phyloP scores from a whole-genome alignment of 768 basidiomycete species.

The Tubosaeta sp. region DNA sequence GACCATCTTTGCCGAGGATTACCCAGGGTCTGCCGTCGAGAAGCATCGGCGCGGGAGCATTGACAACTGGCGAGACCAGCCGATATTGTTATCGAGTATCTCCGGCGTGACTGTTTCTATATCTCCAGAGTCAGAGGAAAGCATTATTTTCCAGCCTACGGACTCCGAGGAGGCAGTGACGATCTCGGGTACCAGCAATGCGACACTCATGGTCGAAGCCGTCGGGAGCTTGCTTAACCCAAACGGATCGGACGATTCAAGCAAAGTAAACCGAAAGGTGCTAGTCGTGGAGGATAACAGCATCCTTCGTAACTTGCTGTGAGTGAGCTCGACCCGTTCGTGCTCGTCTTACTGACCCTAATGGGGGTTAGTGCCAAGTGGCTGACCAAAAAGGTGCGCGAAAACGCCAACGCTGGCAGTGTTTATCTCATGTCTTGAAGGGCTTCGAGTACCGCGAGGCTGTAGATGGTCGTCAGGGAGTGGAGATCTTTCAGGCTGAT shows the following conservation, averaged over 20 bases:
- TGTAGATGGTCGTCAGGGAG: conserved; percentile 81
- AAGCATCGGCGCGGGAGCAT: conserved; percentile 33
- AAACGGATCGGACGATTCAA: conserved; percentile 44
- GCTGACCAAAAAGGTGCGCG: conserved; percentile 52
- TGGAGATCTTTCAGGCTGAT: conserved; percentile 63
- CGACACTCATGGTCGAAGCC: conserved; percentile 51
- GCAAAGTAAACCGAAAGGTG: conserved; percentile 52
- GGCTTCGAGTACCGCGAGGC: conserved; percentile 77
- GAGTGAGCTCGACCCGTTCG: conserved; percentile 29
- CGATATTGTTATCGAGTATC: conserved; percentile 3
- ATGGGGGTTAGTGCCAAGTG: conserved; percentile 47
- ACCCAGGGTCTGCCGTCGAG: conserved; percentile 9
- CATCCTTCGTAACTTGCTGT: conserved; percentile 81
- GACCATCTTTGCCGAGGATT: conserved; percentile 27
- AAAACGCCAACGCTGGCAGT: not conserved
- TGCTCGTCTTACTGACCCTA: conserved; percentile 8
- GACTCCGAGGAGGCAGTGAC: conserved; percentile 11
- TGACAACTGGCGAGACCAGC: conserved; percentile 25
- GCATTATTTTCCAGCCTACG: conserved; percentile 18
- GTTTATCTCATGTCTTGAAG: conserved; percentile 28
- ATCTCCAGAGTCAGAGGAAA: conserved; percentile 28
- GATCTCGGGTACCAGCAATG: conserved; percentile 20
- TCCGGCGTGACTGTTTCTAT: conserved; percentile 13
- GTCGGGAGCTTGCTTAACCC: conserved; percentile 69
- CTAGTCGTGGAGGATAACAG: conserved; percentile 89